Evolutionary conservation across 768 basidiomycete species (phyloP).

Genomic region (Agrocybe pediades): DNA sequence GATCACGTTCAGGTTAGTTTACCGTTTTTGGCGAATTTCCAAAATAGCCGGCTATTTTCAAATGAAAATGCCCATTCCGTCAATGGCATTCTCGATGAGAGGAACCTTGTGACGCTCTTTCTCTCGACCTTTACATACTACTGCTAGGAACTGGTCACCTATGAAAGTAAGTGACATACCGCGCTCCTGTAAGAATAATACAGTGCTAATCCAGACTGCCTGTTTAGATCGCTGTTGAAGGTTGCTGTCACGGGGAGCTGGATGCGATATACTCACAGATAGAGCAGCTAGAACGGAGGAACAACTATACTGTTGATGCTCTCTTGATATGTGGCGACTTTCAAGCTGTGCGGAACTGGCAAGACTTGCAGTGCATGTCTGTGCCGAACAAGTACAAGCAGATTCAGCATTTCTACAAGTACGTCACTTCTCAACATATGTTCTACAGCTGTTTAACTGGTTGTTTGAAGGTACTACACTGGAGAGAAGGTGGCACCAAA

Average conservation of each 20-base stretch:
- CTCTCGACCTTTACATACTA: background rate
- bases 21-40: background rate
- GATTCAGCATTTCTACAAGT: slow-evolving; percentile 86
- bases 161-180: slow-evolving; percentile 7
- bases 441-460: slow-evolving; percentile 3
- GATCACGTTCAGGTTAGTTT: background rate
- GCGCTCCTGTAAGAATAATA: background rate
- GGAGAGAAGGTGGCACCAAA: slow-evolving; percentile 82
- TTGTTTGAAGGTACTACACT: slow-evolving; percentile 73
- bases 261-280: slow-evolving; percentile 83
- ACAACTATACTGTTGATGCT: slow-evolving; percentile 74
- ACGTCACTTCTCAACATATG: slow-evolving; percentile 22
- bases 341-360: slow-evolving; percentile 83
- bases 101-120: background rate
- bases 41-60: background rate
- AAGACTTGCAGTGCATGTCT: slow-evolving; percentile 88
- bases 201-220: background rate
- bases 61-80: background rate
- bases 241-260: slow-evolving; percentile 95
- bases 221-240: slow-evolving; percentile 83
- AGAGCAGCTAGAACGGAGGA: slow-evolving; percentile 55
- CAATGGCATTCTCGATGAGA: background rate
- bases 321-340: slow-evolving; percentile 97
- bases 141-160: background rate
- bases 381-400: slow-evolving; percentile 87